Evolutionary conservation across 2,329 filamentous ascomycete genomes (phyloP).

Genomic region (Fusarium sp.): DNA sequence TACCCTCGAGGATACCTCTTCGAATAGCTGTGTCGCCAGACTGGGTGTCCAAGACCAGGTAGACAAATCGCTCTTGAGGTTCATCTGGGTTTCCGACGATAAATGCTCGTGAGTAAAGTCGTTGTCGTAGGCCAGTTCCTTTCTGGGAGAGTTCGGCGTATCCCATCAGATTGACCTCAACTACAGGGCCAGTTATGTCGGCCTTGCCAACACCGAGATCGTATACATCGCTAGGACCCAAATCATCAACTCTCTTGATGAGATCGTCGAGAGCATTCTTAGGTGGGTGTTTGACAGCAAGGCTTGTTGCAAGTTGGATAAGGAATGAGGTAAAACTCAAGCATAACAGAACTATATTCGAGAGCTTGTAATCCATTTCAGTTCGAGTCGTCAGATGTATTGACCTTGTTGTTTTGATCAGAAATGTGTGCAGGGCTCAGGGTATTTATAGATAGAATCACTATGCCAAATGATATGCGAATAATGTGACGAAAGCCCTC

Average conservation of each 20-base stretch:
- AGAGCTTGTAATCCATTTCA: too few relatives aligned
- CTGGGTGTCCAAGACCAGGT: not conserved
- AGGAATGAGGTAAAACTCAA: too few relatives aligned
- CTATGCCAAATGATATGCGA: too few relatives aligned
- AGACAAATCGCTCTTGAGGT: not conserved
- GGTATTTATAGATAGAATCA: too few relatives aligned
- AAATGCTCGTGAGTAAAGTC: conserved; percentile 4
- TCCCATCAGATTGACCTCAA: conserved; percentile 22
- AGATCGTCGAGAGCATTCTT: too few relatives aligned
- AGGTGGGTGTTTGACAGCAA: too few relatives aligned
- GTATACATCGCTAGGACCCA: not conserved
- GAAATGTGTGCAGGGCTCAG: too few relatives aligned
- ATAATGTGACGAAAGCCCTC: too few relatives aligned
- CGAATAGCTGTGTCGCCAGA: conserved; percentile 15
- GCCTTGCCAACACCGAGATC: conserved; percentile 15
- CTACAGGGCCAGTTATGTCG: conserved; percentile 12
- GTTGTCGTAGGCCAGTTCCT: conserved; percentile 10
- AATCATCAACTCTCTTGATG: not conserved
- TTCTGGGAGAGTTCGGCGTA: conserved; percentile 5
- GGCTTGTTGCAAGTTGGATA: too few relatives aligned
- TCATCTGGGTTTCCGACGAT: not conserved
- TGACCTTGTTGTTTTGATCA: too few relatives aligned
- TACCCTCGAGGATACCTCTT: not conserved
- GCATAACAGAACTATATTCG: too few relatives aligned
- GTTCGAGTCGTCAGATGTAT: too few relatives aligned